Percentiles rank a stretch among this genome's conserved stretches.
phyloP scores from a whole-genome alignment of 768 basidiomycete species.

The Phlebiopsis gigantea region DNA sequence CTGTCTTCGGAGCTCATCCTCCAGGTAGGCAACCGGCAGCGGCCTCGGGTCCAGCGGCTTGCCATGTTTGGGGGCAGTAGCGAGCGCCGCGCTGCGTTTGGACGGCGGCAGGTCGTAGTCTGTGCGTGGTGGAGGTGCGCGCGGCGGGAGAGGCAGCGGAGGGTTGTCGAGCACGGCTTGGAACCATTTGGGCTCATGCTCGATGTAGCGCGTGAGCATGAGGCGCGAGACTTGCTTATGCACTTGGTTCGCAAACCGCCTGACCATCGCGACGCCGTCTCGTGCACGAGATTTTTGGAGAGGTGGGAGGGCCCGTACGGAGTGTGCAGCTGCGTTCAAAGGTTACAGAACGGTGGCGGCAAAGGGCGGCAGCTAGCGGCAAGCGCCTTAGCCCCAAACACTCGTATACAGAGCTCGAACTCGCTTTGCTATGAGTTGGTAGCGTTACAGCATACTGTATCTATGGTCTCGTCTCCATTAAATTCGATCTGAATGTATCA shows the following conservation, averaged over 20 bases:
- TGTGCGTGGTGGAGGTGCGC: constrained; percentile 55
- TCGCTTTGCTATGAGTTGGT: not conserved
- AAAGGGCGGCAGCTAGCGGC: not conserved
- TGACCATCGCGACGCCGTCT: constrained; percentile 46
- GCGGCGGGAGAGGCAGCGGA: constrained; percentile 81
- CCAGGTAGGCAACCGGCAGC: constrained; percentile 64
- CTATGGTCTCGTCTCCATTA: too few relatives aligned
- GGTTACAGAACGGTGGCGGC: not conserved
- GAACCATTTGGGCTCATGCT: constrained; percentile 75
- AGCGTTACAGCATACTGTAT: too few relatives aligned
- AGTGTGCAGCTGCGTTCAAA: not conserved
- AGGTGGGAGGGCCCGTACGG: not conserved
- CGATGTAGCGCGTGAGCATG: constrained; percentile 58
- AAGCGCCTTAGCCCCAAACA: not conserved
- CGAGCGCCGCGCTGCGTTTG: not conserved
- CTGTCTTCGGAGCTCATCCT: constrained; percentile 81
- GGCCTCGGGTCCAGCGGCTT: constrained; percentile 29
- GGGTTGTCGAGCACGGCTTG: constrained; percentile 82
- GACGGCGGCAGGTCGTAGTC: constrained; percentile 39
- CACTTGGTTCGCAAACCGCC: constrained; percentile 81
- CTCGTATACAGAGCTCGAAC: not conserved
- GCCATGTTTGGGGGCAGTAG: constrained; percentile 18
- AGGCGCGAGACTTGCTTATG: constrained; percentile 84
- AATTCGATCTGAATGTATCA: too few relatives aligned
- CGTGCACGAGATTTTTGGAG: not conserved